A percentile compares a stretch with the other conserved stretches of the same genome.
Conservation (phyloP, 805 yeast species). For the Candida takata region DNA sequence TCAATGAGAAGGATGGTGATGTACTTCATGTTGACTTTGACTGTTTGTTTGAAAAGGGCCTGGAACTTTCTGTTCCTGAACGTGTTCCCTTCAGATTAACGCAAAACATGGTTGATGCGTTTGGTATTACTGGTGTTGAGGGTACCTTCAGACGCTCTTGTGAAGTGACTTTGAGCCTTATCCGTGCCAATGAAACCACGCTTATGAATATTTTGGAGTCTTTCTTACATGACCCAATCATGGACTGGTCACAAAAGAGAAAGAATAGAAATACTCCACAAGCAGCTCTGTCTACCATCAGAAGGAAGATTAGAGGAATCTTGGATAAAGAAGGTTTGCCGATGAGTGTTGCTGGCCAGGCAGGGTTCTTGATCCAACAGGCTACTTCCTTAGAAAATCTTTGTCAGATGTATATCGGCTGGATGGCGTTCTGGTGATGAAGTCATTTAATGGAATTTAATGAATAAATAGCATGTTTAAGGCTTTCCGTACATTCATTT, state of each 20-base stretch:
- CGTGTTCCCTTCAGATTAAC: slow-evolving; percentile 92
- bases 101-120: slow-evolving; percentile 79
- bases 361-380: slow-evolving; percentile 77
- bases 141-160: slow-evolving; percentile 83
- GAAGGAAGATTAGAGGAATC: slow-evolving; percentile 80
- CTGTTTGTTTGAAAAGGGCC: slow-evolving; percentile 82
- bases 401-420: slow-evolving; percentile 87
- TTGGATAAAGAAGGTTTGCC: slow-evolving; percentile 77
- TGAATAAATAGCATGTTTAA: too few relatives aligned
- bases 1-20: slow-evolving; percentile 67
- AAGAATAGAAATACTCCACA: slow-evolving; percentile 45
- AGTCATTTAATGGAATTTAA: background rate
- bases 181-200: slow-evolving; percentile 74
- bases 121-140: slow-evolving; percentile 83
- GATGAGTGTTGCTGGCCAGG: slow-evolving; percentile 88
- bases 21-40: slow-evolving; percentile 94
- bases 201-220: slow-evolving; percentile 89
- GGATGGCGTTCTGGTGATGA: slow-evolving; percentile 62
- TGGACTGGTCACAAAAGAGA: slow-evolving; percentile 58
- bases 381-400: slow-evolving; percentile 68
- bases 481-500: too few relatives aligned
- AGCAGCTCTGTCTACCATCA: slow-evolving; percentile 60
- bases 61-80: slow-evolving; percentile 76
- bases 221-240: slow-evolving; percentile 84
- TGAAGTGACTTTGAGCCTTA: slow-evolving; percentile 69